phyloP scores from a whole-genome alignment of 345 rosid genomes.

The Rhodamnia rubescens region DNA sequence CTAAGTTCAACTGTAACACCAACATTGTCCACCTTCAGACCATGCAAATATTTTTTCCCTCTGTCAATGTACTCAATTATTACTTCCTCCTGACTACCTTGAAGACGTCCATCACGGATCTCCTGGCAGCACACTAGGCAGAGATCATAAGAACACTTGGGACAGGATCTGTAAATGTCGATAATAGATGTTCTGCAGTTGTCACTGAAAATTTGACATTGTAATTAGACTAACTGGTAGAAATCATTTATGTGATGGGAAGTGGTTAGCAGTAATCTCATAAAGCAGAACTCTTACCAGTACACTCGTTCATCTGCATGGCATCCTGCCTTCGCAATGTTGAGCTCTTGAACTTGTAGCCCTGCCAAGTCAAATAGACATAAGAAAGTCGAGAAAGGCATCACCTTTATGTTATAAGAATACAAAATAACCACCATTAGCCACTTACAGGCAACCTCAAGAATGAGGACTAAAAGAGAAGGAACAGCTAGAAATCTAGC shows the following conservation, averaged over 20 bases:
- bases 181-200: conserved; percentile 35
- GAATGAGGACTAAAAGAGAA: neutral
- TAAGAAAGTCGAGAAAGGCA: neutral
- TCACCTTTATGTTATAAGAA: neutral
- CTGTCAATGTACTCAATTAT: conserved; percentile 2
- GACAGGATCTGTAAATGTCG: conserved; percentile 32
- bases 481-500: neutral
- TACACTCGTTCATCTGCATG: conserved; percentile 18
- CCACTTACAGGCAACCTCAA: neutral
- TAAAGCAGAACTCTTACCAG: conserved; percentile 12
- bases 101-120: conserved; percentile 21
- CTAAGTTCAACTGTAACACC: neutral
- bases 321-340: conserved; percentile 6
- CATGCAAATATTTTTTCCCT: conserved; percentile 22
- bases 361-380: conserved; percentile 8
- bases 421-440: neutral
- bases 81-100: conserved; percentile 8
- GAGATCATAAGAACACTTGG: conserved; percentile 23
- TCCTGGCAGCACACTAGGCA: conserved; percentile 34
- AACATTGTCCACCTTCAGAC: neutral
- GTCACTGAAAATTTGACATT: conserved; percentile 10
- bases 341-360: conserved; percentile 1
- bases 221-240: neutral
- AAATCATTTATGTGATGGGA: neutral
- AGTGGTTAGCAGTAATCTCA: neutral